Percentiles rank a stretch among this genome's conserved stretches.
These are phyloP conservation scores for Trichoderma atrobrunneum DNA, from an alignment of 2,329 filamentous ascomycete genomes.

Conservation along the genomic window DNA sequence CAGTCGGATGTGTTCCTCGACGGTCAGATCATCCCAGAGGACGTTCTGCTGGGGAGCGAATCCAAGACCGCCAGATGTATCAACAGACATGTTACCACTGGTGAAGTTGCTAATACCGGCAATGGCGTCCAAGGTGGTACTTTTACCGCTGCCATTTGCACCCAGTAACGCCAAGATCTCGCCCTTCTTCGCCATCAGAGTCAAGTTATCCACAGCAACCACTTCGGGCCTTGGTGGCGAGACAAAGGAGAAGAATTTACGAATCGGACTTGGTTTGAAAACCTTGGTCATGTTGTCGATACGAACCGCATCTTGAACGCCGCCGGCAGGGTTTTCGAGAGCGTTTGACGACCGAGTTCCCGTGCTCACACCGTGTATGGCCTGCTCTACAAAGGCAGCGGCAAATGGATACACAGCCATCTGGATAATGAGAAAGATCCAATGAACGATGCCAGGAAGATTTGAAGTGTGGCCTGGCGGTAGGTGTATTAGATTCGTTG, in stretches of 20 bases:
- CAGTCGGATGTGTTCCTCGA: conserved; percentile 66
- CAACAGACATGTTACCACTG: conserved; percentile 58
- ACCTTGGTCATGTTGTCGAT: conserved; percentile 71
- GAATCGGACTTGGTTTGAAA: conserved; percentile 63
- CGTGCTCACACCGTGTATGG: conserved; percentile 51
- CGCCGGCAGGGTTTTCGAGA: not conserved
- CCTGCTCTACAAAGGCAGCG: conserved; percentile 67
- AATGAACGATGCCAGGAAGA: conserved; percentile 68
- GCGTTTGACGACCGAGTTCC: conserved; percentile 24
- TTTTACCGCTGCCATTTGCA: conserved; percentile 71
- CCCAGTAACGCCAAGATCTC: conserved; percentile 73
- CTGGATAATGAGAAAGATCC: conserved; percentile 71
- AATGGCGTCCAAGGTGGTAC: conserved; percentile 48
- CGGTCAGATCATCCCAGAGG: conserved; percentile 70
- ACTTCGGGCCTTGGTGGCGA: conserved; percentile 59
- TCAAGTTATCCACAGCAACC: conserved; percentile 69
- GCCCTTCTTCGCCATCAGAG: conserved; percentile 64
- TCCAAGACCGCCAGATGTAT: conserved; percentile 69
- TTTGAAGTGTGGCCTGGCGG: conserved; percentile 62
- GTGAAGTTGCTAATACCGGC: conserved; percentile 41
- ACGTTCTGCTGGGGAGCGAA: conserved; percentile 76
- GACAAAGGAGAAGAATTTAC: conserved; percentile 47
- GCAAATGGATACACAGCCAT: conserved; percentile 66
- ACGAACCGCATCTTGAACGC: conserved; percentile 55
- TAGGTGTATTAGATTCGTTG: conserved; percentile 56